Percentiles rank a stretch among this genome's conserved stretches.
phyloP scores from a whole-genome alignment of 805 yeast species.

The Ogataea haglerorum region DNA sequence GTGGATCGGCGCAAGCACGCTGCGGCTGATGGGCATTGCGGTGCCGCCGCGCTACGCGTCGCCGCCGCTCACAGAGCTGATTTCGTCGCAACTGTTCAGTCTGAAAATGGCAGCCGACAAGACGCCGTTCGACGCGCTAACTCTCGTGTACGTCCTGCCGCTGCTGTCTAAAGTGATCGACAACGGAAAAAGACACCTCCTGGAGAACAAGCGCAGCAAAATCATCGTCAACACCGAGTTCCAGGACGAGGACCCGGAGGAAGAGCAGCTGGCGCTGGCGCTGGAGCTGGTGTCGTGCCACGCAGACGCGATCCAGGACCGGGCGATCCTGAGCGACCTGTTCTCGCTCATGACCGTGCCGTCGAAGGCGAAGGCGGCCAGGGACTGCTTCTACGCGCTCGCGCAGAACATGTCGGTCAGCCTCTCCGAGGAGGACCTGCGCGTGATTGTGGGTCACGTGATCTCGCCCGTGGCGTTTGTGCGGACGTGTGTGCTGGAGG shows the following conservation, averaged over 20 bases:
- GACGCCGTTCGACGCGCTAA: constrained; percentile 60
- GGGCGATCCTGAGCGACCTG: constrained; percentile 56
- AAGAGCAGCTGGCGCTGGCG: constrained; percentile 77
- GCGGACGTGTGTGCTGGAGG: constrained; percentile 75
- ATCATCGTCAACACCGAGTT: constrained; percentile 58
- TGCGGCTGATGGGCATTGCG: constrained; percentile 51
- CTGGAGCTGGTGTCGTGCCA: constrained; percentile 71
- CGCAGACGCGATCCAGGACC: constrained; percentile 63
- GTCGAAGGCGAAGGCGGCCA: constrained; percentile 73
- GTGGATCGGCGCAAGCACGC: constrained; percentile 65
- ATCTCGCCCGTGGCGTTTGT: constrained; percentile 67
- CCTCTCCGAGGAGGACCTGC: constrained; percentile 53
- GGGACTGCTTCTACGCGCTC: constrained; percentile 76
- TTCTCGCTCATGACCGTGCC: constrained; percentile 69
- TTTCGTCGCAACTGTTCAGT: constrained; percentile 69
- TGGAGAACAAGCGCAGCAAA: constrained; percentile 47
- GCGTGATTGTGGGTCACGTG: constrained; percentile 51
- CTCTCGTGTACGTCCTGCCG: constrained; percentile 75
- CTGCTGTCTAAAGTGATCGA: constrained; percentile 64
- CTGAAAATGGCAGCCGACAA: constrained; percentile 73
- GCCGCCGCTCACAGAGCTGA: constrained; percentile 51
- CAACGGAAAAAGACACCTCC: constrained; percentile 56
- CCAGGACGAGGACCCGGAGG: constrained; percentile 80
- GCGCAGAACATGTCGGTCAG: constrained; percentile 73
- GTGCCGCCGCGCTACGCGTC: constrained; percentile 45